Conservation (phyloP, 768 basidiomycete species). For the Exsudoporus frostii region DNA sequence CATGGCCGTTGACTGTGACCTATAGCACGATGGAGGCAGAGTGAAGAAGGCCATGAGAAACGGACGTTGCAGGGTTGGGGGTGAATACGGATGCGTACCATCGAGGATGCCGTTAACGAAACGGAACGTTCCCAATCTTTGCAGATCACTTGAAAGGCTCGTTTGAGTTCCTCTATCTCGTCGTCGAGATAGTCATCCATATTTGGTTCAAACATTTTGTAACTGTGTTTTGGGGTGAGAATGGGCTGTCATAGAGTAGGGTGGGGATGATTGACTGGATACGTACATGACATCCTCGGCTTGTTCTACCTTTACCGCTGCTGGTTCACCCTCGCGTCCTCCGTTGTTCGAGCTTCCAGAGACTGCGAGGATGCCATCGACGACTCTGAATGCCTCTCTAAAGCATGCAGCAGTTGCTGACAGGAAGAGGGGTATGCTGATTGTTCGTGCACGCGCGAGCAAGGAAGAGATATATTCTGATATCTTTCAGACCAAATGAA, state of each 20-base stretch:
- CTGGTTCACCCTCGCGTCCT: slow-evolving; percentile 1
- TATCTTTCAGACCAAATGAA: slow-evolving; percentile 45
- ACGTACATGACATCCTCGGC: slow-evolving; percentile 85
- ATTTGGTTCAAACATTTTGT: slow-evolving; percentile 91
- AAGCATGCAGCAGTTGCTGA: slow-evolving; percentile 89
- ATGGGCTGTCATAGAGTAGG: slow-evolving; percentile 1
- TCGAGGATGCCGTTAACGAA: slow-evolving; percentile 4
- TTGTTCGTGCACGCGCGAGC: slow-evolving; percentile 70
- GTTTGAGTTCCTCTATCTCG: slow-evolving; percentile 81
- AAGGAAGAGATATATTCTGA: slow-evolving; percentile 83
- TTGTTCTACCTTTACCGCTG: slow-evolving; percentile 42
- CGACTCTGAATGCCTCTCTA: slow-evolving; percentile 82
- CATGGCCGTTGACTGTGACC: slow-evolving; percentile 8
- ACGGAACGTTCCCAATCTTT: slow-evolving; percentile 72
- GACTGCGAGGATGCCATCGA: slow-evolving; percentile 67
- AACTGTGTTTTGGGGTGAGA: slow-evolving; percentile 45
- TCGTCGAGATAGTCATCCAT: slow-evolving; percentile 99
- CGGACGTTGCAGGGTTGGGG: too few species aligned
- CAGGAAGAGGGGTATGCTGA: slow-evolving; percentile 69
- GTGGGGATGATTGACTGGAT: background rate
- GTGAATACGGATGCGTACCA: slow-evolving; percentile 34
- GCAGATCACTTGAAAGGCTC: slow-evolving; percentile 69
- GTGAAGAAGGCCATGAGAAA: background rate
- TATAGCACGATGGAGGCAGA: background rate
- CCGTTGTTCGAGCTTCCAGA: slow-evolving; percentile 26